phyloP scores from a whole-genome alignment of 352 stramenopile genomes.

The Phytophthora constricta region DNA sequence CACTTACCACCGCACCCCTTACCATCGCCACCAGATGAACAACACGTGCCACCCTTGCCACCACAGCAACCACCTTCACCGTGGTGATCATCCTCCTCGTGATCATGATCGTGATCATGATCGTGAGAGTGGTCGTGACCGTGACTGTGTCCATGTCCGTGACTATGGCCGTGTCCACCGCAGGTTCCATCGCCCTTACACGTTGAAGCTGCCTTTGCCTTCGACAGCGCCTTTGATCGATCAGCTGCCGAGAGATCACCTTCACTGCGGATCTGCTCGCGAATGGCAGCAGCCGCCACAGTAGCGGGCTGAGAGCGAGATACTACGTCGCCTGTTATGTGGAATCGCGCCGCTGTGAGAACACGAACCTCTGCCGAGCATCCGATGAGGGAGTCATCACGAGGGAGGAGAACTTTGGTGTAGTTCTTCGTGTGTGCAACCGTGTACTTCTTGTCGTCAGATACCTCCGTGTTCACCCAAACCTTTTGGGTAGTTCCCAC shows the following conservation, averaged over 20 bases:
- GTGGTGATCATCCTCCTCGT: slow-evolving; percentile 24
- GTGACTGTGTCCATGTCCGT: slow-evolving; percentile 21
- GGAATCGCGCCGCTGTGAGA: slow-evolving; percentile 65
- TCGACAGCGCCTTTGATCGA: slow-evolving; percentile 39
- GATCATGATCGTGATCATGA: slow-evolving; percentile 26
- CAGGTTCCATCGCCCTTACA: slow-evolving; percentile 40
- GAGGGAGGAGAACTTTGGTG: slow-evolving; percentile 89
- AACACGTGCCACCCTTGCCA: slow-evolving; percentile 36
- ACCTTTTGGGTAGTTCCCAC: slow-evolving; percentile 70
- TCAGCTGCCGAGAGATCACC: slow-evolving; percentile 41
- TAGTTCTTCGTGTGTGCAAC: slow-evolving; percentile 94
- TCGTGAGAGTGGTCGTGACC: slow-evolving; percentile 26
- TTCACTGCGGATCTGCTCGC: slow-evolving; percentile 53
- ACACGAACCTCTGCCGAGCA: slow-evolving; percentile 74
- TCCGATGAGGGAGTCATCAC: slow-evolving; percentile 78
- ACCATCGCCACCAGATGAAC: slow-evolving; percentile 36
- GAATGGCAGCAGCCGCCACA: slow-evolving; percentile 52
- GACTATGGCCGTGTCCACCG: slow-evolving; percentile 20
- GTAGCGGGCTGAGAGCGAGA: slow-evolving; percentile 65
- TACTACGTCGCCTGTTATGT: slow-evolving; percentile 72
- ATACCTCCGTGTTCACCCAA: slow-evolving; percentile 88
- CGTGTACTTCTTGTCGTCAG: slow-evolving; percentile 74
- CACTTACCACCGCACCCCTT: slow-evolving; percentile 42
- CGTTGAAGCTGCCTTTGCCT: slow-evolving; percentile 29
- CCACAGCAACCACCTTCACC: slow-evolving; percentile 43